Evolutionary conservation across 2,329 filamentous ascomycete genomes (phyloP), one percentile per base, ranked within the genome.

Genomic region (Pseudomassariella vexata): DNA sequence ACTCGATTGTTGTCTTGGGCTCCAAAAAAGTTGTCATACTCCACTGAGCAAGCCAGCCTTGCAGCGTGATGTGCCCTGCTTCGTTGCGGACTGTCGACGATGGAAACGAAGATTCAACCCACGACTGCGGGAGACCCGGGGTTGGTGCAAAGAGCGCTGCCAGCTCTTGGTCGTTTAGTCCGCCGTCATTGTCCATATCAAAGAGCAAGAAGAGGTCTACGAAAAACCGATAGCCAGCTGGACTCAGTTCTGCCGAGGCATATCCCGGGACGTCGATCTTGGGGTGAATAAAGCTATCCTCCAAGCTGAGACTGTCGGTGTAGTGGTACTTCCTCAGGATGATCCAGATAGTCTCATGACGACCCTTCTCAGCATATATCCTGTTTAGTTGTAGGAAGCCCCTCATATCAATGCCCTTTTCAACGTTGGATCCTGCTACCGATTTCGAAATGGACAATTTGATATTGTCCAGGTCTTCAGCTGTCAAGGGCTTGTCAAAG

Each of bases 11-110:
- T 1, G 87, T 95, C 54, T 92, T 94, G 9, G 92, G 90, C 35
- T 94, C 89, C 38, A 94, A 79, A 49, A 96, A 98, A 0, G 92
- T 98, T 1, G 92, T 98, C 92, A 98, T 98, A 55, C 89, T 95
- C 92, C 92, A 98, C 50, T 98, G 92, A 4, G 92, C 92, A 22
- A 98, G 75, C 92, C 92, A 98, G 2, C 92, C 92, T 57, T 98
- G 92, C 4, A 98, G 68, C 2, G 92, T 98, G 40, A 98, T 89
- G 55, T 96, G 79, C 0, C 92, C 92, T 7, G 86, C 87, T 59
- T 98, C 92, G 52, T 95, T 96, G 24, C 87, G 82, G 12, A 96
- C 90, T 0, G 92, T 95, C 16, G 87, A 94, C 1, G 85, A 88
- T 2, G 92, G 92, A 50, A 98, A 98, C 1, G 79, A 85, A 1